Base-by-base conservation (phyloP, 208 protist species). In the Trypanosoma theileri region DNA sequence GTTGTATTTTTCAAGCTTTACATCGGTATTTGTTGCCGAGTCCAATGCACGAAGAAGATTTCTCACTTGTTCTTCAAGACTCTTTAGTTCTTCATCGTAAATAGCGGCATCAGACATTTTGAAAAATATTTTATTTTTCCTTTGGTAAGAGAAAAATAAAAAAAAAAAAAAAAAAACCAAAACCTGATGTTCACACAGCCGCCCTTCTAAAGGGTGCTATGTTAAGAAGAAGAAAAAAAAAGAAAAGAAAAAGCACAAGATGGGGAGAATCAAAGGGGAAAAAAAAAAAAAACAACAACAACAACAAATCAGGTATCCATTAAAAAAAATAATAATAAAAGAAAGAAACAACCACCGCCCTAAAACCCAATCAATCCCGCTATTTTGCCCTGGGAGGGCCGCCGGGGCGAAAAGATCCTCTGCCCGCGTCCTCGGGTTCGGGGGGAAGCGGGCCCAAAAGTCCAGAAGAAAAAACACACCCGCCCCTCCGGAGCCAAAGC, bases 11-110 rank as follows among this genome's bases (percentile, higher is more conserved):
- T 77, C 68, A 45, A 59, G 50, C 21, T 60, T 55, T 28, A 61
- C 61, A 60, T 63, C 21, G 22, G 26, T n/a, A 24, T 44, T 62
- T 10, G 58, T 50, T 12, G 22, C 19, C 54, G 68, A 52, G 55
- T 69, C 46, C 54, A 76, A 4, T 22, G 48, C 51, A 55, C 46
- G n/a, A 26, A 86, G 9, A 63, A 84, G 35, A 50, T 17, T 46
- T 13, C 77, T 57, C 4, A 87, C 53, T 51, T 93, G 80, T 48
- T 70, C 63, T 66, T 88, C 84, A 22, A 87, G 62, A 40, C 77
- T 73, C 11, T 71, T 66, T 62, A 93, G 80, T 73, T 90, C 82
- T 42, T 90, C 79, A 53, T 93, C 76, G 53, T 90, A 89, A 14
- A 86, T 64, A 8, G 75, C 63, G 11, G 69, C 80, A 53, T 89